These are phyloP conservation scores for Penicillium sp. DNA, from an alignment of 2,329 filamentous ascomycete genomes.

Conservation along the genomic window DNA sequence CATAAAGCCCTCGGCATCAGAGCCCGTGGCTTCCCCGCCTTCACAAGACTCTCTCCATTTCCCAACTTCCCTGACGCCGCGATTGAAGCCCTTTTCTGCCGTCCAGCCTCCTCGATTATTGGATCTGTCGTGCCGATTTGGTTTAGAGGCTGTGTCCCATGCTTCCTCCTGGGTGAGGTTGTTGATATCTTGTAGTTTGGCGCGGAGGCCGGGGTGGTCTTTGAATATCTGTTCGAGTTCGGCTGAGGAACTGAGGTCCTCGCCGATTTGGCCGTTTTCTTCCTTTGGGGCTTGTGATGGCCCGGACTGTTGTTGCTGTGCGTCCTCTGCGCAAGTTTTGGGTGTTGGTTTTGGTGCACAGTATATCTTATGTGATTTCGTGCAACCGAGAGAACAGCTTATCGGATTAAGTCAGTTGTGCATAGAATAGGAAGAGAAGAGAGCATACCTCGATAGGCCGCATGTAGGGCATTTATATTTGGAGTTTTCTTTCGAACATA, in stretches of 20 bases:
- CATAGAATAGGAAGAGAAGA: neutral
- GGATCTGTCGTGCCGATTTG: conserved; percentile 12
- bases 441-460: conserved; percentile 33
- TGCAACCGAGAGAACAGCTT: conserved; percentile 46
- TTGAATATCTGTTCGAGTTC: conserved; percentile 37
- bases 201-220: conserved; percentile 36
- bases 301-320: neutral
- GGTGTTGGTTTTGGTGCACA: conserved; percentile 27
- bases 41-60: conserved; percentile 36
- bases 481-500: conserved; percentile 33
- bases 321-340: conserved; percentile 19
- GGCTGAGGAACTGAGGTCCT: conserved; percentile 24
- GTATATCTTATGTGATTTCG: conserved; percentile 42
- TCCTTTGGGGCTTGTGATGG: conserved; percentile 3
- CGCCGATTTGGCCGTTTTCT: conserved; percentile 1
- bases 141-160: conserved; percentile 31
- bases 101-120: conserved; percentile 34
- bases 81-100: conserved; percentile 41
- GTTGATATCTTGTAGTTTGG: conserved; percentile 41
- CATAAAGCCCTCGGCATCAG: conserved; percentile 34
- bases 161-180: conserved; percentile 36
- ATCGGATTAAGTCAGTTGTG: neutral
- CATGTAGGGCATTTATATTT: conserved; percentile 40
- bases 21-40: conserved; percentile 28
- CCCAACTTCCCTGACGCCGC: conserved; percentile 36